Evolutionary conservation across 2,329 filamentous ascomycete genomes (phyloP), one percentile per base, ranked within the genome.

Genomic region (Colletotrichum zoysiae): DNA sequence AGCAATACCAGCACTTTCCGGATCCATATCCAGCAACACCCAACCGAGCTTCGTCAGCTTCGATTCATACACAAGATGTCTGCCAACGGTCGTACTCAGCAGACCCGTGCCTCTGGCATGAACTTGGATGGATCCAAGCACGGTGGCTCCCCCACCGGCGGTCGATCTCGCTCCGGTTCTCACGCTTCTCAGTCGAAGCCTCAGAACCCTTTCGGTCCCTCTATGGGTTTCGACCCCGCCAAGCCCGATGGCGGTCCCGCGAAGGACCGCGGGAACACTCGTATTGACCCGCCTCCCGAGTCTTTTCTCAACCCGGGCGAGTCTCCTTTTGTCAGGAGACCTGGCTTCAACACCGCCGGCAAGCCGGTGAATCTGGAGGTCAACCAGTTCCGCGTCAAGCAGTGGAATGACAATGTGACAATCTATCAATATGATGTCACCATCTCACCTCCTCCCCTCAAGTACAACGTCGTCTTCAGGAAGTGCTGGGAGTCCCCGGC

Each of bases 341-440:
- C 87, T 0, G 85, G 82, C 0, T 90, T 88, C 79, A 92, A 91
- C 73, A 86, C 81, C 0, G 83, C 84, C 9, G 91, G 91, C 1
- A 88, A 86, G 73, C 78, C 84, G 0, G 85, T 90, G 26, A 77
- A 81, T 0, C 76, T 94, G 1, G 80, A 85, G 0, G 82, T 97
- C 48, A 98, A 98, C 79, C 90, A 94, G 14, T 97, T 91, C 81
- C 86, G 90, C 0, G 91, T 98, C 66, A 81, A 79, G 0, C 81
- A 84, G 12, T 89, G 91, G 50, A 78, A 83, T 67, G 90, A 90
- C 0, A 85, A 80, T 2, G 87, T 85, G 16, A 87, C 89, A 0
- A 88, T 98, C 30, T 91, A 91, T 74, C 95, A 98, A 78, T 98
- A 95, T 76, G 94, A 97, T 83, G 93, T 97, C 35, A 78, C 86